Evolutionary conservation across 2,329 filamentous ascomycete genomes (phyloP).

Genomic region (Diaporthe humulicola): DNA sequence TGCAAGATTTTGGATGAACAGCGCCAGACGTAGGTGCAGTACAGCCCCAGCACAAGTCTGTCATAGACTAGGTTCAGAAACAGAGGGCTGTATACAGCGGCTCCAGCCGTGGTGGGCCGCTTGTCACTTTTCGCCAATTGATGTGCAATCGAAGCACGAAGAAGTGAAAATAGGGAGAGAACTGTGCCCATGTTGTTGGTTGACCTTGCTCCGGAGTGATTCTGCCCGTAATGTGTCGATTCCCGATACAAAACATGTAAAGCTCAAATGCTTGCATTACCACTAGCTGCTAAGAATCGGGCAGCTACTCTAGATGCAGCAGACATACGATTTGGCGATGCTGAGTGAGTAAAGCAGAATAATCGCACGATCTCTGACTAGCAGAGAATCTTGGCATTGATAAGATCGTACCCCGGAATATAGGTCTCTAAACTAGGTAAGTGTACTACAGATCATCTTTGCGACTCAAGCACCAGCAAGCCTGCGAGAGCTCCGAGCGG

Average conservation of each 20-base stretch:
- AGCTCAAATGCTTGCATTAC: neutral
- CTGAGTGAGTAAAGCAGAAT: neutral
- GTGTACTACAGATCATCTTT: neutral
- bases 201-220: neutral
- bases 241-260: neutral
- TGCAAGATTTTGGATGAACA: conserved; percentile 8
- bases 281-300: neutral
- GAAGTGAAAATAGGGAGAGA: neutral
- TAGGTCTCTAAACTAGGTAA: neutral
- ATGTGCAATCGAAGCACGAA: neutral
- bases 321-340: neutral
- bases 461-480: neutral
- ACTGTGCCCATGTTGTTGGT: neutral
- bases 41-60: conserved; percentile 5
- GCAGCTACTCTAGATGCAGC: neutral
- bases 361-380: neutral
- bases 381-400: neutral
- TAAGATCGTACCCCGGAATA: neutral
- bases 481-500: neutral
- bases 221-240: neutral
- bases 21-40: conserved; percentile 17
- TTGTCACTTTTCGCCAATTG: neutral
- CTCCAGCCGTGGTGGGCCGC: conserved; percentile 1
- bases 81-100: conserved; percentile 17
- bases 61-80: conserved; percentile 25